Percentiles rank a stretch among this genome's conserved stretches.
phyloP scores from a whole-genome alignment of 306 rosid genomes.

The Trifolium subterraneum region DNA sequence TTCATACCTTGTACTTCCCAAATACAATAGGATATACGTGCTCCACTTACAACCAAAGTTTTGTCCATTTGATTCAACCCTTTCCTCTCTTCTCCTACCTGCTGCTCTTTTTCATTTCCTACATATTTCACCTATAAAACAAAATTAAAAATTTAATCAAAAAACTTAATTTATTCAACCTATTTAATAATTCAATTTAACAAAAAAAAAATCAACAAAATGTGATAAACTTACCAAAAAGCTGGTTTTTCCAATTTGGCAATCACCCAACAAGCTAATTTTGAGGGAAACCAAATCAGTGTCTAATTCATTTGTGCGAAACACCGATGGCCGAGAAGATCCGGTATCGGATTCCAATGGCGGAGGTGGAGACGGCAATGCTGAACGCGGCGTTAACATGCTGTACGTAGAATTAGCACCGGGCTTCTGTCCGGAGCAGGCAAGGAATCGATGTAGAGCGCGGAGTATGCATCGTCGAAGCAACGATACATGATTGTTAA shows the following conservation, averaged over 20 bases:
- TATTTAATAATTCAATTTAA: not conserved
- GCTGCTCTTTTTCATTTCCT: slow-evolving; percentile 57
- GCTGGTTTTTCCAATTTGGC: slow-evolving; percentile 87
- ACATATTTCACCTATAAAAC: slow-evolving; percentile 71
- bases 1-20: slow-evolving; percentile 92
- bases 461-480: slow-evolving; percentile 72
- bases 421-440: slow-evolving; percentile 61
- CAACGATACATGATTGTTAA: slow-evolving; percentile 51
- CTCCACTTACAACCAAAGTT: slow-evolving; percentile 71
- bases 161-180: not conserved
- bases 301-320: slow-evolving; percentile 53
- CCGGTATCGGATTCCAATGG: not conserved
- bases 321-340: not conserved
- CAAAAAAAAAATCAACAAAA: not conserved
- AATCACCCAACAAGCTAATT: slow-evolving; percentile 86
- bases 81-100: slow-evolving; percentile 41
- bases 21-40: slow-evolving; percentile 79
- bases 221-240: slow-evolving; percentile 61
- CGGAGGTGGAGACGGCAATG: slow-evolving; percentile 35
- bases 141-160: not conserved
- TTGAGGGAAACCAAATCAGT: slow-evolving; percentile 83
- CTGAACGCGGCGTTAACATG: slow-evolving; percentile 48
- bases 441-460: slow-evolving; percentile 52
- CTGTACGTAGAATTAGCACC: slow-evolving; percentile 48
- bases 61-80: slow-evolving; percentile 74